A percentile compares a stretch with the other conserved stretches of the same genome.
Conservation (phyloP, 31 red algal genomes). For the Asparagopsis taxiformis region DNA sequence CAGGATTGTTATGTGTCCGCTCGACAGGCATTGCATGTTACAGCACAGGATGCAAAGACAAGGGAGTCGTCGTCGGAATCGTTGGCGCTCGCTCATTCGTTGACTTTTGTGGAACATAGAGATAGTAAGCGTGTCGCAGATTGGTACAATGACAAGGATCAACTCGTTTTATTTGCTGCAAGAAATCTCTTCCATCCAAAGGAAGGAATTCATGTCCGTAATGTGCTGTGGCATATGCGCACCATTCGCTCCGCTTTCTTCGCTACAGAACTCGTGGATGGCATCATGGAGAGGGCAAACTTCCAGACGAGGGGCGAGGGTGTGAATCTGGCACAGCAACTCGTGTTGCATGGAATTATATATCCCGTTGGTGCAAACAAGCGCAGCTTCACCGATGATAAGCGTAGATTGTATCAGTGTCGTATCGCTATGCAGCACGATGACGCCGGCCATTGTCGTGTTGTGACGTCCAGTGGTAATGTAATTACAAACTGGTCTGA, state of each 20-base stretch:
- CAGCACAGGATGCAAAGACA: conserved; percentile 1
- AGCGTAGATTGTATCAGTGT: conserved; percentile 53
- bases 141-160: conserved; percentile 28
- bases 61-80: background rate
- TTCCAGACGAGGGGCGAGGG: conserved; percentile 38
- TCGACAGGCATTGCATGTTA: conserved; percentile 17
- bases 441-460: conserved; percentile 44
- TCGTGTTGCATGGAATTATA: conserved; percentile 50
- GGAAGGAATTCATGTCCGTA: conserved; percentile 51
- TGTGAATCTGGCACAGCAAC: conserved; percentile 36
- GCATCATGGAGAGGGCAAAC: conserved; percentile 67
- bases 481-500: conserved; percentile 43
- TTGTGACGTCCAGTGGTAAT: conserved; percentile 15
- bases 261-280: conserved; percentile 54
- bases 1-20: conserved; percentile 59
- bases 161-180: conserved; percentile 33
- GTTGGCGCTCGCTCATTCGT: background rate
- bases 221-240: conserved; percentile 54
- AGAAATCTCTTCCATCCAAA: conserved; percentile 36
- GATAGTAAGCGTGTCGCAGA: conserved; percentile 49
- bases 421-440: conserved; percentile 49
- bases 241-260: conserved; percentile 46
- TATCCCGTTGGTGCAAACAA: conserved; percentile 17
- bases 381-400: conserved; percentile 21
- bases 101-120: background rate